Evolutionary conservation across 2,329 filamentous ascomycete species (phyloP), one percentile per base, ranked within the genome.

Genomic region (Coniochaeta hoffmannii): DNA sequence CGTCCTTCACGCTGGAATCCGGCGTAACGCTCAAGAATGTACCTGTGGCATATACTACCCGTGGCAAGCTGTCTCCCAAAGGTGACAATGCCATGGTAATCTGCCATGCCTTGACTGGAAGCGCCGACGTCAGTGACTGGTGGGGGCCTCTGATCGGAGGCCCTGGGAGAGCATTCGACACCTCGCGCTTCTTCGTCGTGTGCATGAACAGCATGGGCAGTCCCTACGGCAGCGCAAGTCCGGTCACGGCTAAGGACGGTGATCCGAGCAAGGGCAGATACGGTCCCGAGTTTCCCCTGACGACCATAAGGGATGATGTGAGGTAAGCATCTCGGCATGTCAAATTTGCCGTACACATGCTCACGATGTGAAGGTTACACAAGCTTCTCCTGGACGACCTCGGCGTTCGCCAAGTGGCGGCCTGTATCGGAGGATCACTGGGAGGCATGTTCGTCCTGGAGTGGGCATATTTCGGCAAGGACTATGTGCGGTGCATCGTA

Each of bases 221-320:
- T 64, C 90, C 90, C 0, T 95, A 95, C 65, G 90, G 90, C 30
- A 90, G 87, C 56, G 89, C 88, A n/a, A 93, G 89, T 67, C 89
- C 90, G 1, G 89, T 93, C 54, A 99, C 94, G 1, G 86, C 86
- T 63, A 95, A 90, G 69, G 87, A 97, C 66, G 91, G 91, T 14
- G 83, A 95, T 63, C 73, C 80, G 15, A 76, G 76, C 53, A 85
- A 89, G 59, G 91, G 83, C 17, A 82, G 82, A 63, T 99, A 99
- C 66, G 94, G 94, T 0, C 94, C 94, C 1, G 94, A 99, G 66
- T 99, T 99, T 63, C 94, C 94, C 50, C 75, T 99, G 60, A 97
- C 94, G 1, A 97, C 94, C 0, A 90, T 99, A 60, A 81, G 93
- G 61, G 94, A 99, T 68, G 94, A 99, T 74, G 93, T 97, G 54